A percentile compares a stretch with the other conserved stretches of the same genome.
Evolutionary conservation across 257 asterid species (phyloP).

Genomic region (Solanum neorickii): DNA sequence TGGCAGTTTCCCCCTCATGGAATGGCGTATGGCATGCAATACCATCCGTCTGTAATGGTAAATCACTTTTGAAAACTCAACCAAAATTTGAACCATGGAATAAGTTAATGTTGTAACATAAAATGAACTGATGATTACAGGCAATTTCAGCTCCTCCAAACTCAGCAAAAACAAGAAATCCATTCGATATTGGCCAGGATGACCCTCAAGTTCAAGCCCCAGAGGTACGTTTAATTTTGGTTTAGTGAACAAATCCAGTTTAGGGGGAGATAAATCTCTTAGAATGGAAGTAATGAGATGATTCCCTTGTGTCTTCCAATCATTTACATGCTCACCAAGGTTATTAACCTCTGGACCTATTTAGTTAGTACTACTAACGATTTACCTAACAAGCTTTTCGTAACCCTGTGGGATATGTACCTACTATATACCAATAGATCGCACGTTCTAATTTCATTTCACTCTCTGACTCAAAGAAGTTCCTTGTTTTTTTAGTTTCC

Average conservation of each 20-base stretch:
- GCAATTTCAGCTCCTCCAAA: constrained; percentile 15
- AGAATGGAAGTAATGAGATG: not conserved
- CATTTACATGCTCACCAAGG: not conserved
- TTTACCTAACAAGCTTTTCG: not conserved
- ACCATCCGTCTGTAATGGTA: constrained; percentile 45
- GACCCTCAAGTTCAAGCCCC: constrained; percentile 33
- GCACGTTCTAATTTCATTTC: not conserved
- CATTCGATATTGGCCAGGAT: constrained; percentile 52
- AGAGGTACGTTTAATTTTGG: constrained; percentile 21
- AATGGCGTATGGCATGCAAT: constrained; percentile 42
- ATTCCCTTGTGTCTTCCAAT: not conserved
- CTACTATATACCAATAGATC: not conserved
- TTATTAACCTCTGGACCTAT: not conserved
- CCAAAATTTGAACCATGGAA: not conserved
- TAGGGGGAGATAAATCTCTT: not conserved
- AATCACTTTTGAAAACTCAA: not conserved
- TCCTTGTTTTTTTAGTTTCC: constrained; percentile 33
- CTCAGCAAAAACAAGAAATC: constrained; percentile 47
- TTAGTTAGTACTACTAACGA: not conserved
- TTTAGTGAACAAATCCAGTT: not conserved
- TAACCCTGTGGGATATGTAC: not conserved
- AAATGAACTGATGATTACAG: constrained; percentile 12
- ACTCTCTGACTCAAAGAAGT: not conserved
- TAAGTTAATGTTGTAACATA: not conserved
- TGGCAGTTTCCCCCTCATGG: constrained; percentile 51